phyloP scores from a whole-genome alignment of 345 rosid genomes.

The Fremontodendron californicum region DNA sequence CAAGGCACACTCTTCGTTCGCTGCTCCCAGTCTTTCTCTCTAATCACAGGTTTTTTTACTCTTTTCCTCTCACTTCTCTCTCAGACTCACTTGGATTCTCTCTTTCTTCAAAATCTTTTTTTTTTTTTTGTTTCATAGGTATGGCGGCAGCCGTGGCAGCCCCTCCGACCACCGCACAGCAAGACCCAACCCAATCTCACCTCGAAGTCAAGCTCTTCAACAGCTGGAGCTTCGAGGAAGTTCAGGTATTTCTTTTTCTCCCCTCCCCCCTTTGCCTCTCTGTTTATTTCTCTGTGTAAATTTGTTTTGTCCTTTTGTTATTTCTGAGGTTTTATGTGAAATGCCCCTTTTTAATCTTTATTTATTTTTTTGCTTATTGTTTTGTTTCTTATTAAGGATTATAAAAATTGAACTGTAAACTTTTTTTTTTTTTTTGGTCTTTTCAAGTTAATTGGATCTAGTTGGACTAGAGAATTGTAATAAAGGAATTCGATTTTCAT shows the following conservation, averaged over 20 bases:
- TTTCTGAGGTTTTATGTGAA: neutral
- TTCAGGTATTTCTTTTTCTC: constrained; percentile 37
- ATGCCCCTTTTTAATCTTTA: neutral
- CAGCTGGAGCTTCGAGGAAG: constrained; percentile 82
- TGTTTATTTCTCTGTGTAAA: neutral
- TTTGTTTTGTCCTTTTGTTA: neutral
- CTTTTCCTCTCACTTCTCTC: neutral
- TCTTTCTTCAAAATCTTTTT: neutral
- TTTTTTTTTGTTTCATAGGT: neutral
- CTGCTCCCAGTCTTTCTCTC: no score
- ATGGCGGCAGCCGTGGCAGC: constrained; percentile 29
- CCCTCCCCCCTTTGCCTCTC: neutral
- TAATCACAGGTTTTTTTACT: no score
- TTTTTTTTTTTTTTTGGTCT: neutral
- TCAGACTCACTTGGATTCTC: neutral
- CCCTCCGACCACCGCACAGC: neutral
- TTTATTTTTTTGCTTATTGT: no score
- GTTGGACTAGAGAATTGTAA: neutral
- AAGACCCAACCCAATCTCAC: constrained; percentile 21
- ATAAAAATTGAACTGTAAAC: neutral
- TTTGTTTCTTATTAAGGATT: neutral
- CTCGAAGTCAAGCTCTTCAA: constrained; percentile 78
- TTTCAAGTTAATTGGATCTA: neutral
- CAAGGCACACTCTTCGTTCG: no score
- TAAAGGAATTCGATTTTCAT: neutral